Base-by-base conservation (phyloP, 805 yeast genomes). In the Torulaspora delbrueckii region DNA sequence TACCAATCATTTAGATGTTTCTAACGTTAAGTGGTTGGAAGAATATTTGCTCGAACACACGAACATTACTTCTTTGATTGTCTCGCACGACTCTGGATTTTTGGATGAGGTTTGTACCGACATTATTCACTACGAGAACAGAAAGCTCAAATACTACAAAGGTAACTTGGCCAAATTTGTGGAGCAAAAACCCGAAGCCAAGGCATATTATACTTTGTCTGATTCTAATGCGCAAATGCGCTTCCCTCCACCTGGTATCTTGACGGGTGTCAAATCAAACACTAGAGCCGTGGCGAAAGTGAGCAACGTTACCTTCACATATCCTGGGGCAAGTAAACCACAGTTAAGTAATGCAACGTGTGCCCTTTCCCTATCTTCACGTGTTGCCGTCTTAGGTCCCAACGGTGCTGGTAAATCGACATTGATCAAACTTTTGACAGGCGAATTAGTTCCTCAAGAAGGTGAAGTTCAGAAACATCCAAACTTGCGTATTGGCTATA, bases 341-440 rank as follows among this genome's bases (percentile, higher is more conserved):
- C 86, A 96, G 2, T 73, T 91, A 58, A 63, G 67, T 25, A 62
- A 86, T 62, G 93, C 89, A 31, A 84, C 96, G 2, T 86, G 95
- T 69, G 85, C 96, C n/a, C 75, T 93, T 49, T 86, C 96, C 2
- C 74, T 91, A 55, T 86, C 96, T n/a, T 91, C 98, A 27, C 83
- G 99, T 72, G 96, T 91, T 53, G 98, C 98, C 37, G 82, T 93
- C 59, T 71, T 93, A 47, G 99, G 99, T 45, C 97, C 98, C 51
- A 91, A 91, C 67, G 99, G 99, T 76, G 99, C 99, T 43, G 99
- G 99, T 73, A 91, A 91, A 68, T 88, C 97, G 9, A 91, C 99
- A 13, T 77, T 93, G 61, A 91, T 93, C 70, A 91, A 91, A 69
- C 74, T 93, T 44, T 76, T 91, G 57, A 93, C 98, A 8, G 99